Percentiles rank a stretch among this genome's conserved stretches.
Evolutionary conservation across 108 stramenopile genomes (phyloP).

Genomic region (Heterococcus sp.): DNA sequence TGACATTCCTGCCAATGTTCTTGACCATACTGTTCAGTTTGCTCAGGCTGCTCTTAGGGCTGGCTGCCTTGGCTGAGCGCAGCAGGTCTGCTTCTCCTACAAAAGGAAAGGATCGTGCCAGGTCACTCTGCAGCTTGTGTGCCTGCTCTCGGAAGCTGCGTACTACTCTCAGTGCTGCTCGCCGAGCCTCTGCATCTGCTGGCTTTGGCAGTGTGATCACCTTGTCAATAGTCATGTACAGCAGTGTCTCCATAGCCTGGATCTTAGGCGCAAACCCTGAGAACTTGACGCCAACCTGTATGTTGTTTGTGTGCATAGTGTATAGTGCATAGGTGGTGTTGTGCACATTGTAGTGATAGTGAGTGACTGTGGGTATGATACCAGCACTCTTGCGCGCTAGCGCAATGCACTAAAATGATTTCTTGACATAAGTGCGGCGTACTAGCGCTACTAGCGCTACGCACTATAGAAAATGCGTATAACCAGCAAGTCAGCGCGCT

Average conservation of each 20-base stretch:
- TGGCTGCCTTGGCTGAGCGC: not conserved
- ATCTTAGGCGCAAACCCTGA: conserved; percentile 29
- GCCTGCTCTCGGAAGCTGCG: conserved; percentile 11
- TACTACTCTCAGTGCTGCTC: conserved; percentile 2
- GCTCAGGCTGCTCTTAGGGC: conserved; percentile 1
- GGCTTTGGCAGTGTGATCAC: conserved; percentile 29
- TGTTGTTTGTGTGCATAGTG: not conserved
- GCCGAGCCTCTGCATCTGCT: not conserved
- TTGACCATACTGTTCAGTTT: conserved; percentile 23
- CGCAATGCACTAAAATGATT: no score
- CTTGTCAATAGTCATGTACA: conserved; percentile 41
- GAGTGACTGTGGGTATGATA: no score
- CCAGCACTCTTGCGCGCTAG: no score
- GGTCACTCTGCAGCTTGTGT: conserved; percentile 32
- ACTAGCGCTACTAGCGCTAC: no score
- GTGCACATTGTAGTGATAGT: no score
- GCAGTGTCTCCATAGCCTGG: conserved; percentile 24
- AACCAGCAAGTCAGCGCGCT: no score
- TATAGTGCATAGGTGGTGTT: no score
- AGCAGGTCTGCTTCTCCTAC: conserved; percentile 9
- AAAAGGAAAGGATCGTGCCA: conserved; percentile 20
- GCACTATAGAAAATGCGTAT: no score
- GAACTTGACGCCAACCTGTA: conserved; percentile 23
- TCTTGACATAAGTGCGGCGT: no score
- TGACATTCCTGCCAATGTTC: conserved; percentile 28